Base-by-base conservation (phyloP, 1,284 basidiomycete genomes). In the Xerocomus amazonicus region DNA sequence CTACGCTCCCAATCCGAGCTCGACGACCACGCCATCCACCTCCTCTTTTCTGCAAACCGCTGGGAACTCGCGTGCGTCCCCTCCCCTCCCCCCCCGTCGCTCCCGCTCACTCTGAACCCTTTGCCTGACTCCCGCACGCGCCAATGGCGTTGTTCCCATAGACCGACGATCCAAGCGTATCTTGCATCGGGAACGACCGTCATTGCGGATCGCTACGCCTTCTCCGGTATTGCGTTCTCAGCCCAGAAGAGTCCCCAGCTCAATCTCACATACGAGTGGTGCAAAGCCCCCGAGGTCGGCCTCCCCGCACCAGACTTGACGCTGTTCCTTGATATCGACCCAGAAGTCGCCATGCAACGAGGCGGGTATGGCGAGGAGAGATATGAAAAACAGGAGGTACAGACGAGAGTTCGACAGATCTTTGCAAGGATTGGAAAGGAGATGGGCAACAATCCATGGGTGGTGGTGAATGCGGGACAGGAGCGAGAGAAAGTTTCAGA, bases 211-310 rank as follows among this genome's bases (percentile, higher is more conserved):
- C 82, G 97, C 33, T 99, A 99, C 67, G 92, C 94, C 0, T 99
- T 97, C 69, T 97, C 94, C 1, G 97, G 96, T 1, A 89, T 96
- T 56, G 95, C 94, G 2, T 99, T 97, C 70, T 92, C 92, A 1
- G 82, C 86, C 6, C 84, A 93, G 43, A 98, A 98, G 69, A 28
- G 37, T 7, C 19, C 45, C 14, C 50, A 42, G 12, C 47, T 46
- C 27, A 81, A 75, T 41, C 69, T 77, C 23, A 66, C 77, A 0
- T 81, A 80, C 61, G 76, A 81, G 27, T 98, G 92, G 90, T 97
- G 93, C 68, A 78, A 83, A 38, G 72, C 82, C 3, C 93, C 95
- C 0, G 97, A 99, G 62, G 72, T 84, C 10, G 83, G 83, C 6
- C 84, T 99, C 7, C 96, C 94, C 2, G 78, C 87, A 0, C 96